Evolutionary conservation across 2,329 filamentous ascomycete genomes (phyloP).

Genomic region (Botrytis paeoniae): DNA sequence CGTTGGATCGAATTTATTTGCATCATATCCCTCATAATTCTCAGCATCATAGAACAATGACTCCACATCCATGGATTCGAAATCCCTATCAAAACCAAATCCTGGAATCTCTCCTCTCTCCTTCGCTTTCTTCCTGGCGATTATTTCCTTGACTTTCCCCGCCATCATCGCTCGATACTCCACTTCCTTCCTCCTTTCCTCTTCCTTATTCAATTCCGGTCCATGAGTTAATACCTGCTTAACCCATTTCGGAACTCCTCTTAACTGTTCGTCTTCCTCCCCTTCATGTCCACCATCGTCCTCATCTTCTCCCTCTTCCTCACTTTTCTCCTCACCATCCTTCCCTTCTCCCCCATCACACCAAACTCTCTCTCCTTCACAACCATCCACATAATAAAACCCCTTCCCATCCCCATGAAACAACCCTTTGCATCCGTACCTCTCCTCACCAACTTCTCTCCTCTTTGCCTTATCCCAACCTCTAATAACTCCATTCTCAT

Average conservation of each 20-base stretch:
- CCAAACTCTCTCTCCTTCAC: background rate
- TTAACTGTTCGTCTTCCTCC: background rate
- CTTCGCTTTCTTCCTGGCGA: background rate
- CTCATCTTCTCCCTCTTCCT: background rate
- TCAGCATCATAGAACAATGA: background rate
- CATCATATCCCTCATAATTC: too few species aligned
- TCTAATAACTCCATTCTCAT: background rate
- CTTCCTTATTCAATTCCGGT: slow-evolving; percentile 3
- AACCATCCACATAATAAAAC: background rate
- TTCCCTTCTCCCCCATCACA: background rate
- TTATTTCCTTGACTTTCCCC: background rate
- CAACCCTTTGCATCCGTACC: background rate
- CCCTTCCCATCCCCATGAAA: background rate
- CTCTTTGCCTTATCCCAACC: background rate
- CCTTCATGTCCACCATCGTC: background rate
- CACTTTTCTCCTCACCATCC: background rate
- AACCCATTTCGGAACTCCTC: background rate
- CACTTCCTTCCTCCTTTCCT: background rate
- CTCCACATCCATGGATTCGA: background rate
- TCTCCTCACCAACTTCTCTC: background rate
- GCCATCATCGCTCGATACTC: background rate
- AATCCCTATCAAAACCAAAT: background rate
- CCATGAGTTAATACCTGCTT: slow-evolving; percentile 5
- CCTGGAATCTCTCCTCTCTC: background rate
- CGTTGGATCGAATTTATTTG: background rate